Evolutionary conservation across 2,329 filamentous ascomycete genomes (phyloP).

Genomic region (Mariannaea elegans): DNA sequence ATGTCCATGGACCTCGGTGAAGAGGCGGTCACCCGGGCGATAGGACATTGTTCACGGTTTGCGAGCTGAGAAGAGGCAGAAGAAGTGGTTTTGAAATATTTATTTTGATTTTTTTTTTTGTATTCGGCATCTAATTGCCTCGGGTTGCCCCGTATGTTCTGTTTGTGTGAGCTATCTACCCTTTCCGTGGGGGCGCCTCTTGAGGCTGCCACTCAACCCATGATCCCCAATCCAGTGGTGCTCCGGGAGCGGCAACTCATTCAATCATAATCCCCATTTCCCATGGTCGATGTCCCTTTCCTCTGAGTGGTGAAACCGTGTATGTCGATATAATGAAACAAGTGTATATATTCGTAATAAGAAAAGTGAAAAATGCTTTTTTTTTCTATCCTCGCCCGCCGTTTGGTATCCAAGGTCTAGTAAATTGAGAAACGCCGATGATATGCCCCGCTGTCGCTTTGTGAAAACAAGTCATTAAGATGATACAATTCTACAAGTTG

Average conservation of each 20-base stretch:
- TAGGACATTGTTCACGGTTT: conserved; percentile 11
- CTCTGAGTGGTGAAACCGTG: conserved; percentile 35
- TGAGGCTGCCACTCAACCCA: conserved; percentile 38
- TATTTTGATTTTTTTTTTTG: conserved; percentile 27
- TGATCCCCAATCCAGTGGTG: conserved; percentile 22
- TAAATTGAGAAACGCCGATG: conserved; percentile 37
- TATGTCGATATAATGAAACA: conserved; percentile 28
- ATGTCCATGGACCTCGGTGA: conserved; percentile 18
- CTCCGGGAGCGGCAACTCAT: conserved; percentile 34
- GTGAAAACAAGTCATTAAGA: conserved; percentile 37
- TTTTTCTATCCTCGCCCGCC: conserved; percentile 25
- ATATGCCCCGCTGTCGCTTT: conserved; percentile 41
- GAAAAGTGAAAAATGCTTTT: conserved; percentile 29
- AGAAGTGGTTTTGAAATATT: conserved; percentile 31
- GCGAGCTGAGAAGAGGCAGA: conserved; percentile 3
- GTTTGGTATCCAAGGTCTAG: conserved; percentile 42
- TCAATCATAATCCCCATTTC: conserved; percentile 26
- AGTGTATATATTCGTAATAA: conserved; percentile 9
- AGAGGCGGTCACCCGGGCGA: conserved; percentile 22
- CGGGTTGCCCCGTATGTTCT: conserved; percentile 20
- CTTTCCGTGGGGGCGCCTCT: conserved; percentile 10
- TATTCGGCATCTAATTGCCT: conserved; percentile 10
- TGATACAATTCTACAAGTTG: conserved; percentile 27
- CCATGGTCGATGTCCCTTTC: conserved; percentile 23
- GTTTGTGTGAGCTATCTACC: conserved; percentile 37